Conservation (phyloP, 2,329 filamentous ascomycete genomes). For the Aspergillus sp. region DNA sequence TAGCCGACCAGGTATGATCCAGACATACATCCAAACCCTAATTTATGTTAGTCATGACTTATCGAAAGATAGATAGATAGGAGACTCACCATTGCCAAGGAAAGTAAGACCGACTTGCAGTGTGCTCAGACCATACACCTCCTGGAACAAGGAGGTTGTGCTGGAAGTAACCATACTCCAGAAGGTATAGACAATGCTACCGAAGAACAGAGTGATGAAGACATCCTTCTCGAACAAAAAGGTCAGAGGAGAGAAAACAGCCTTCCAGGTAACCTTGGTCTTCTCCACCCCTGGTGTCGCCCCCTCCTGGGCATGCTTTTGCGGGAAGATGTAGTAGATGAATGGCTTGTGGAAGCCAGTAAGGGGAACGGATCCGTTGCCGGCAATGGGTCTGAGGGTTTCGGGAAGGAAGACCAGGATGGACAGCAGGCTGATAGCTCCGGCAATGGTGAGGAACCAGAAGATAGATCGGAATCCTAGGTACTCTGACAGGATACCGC, state of each 20-base stretch:
- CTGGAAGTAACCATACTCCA: conserved; percentile 48
- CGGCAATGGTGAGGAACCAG: conserved; percentile 38
- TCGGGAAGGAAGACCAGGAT: conserved; percentile 40
- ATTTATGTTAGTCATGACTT: background rate
- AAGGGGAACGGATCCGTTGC: conserved; percentile 36
- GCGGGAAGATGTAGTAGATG: conserved; percentile 24
- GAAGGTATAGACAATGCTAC: conserved; percentile 42
- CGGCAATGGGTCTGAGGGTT: conserved; percentile 35
- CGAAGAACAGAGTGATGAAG: conserved; percentile 39
- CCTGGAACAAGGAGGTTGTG: conserved; percentile 35
- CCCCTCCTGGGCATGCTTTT: conserved; percentile 12
- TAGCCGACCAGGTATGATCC: conserved; percentile 39
- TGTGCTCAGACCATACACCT: conserved; percentile 34
- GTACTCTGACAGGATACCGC: conserved; percentile 31
- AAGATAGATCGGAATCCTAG: conserved; percentile 37
- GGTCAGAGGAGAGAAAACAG: conserved; percentile 34
- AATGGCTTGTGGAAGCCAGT: conserved; percentile 38
- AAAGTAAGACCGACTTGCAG: conserved; percentile 39
- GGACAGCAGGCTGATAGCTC: conserved; percentile 29
- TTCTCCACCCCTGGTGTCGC: conserved; percentile 10
- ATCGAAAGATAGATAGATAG: background rate
- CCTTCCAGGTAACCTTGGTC: conserved; percentile 26
- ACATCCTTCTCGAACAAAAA: conserved; percentile 46
- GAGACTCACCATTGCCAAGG: conserved; percentile 31
- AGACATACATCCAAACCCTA: conserved; percentile 35